Percentiles rank a stretch among this genome's conserved stretches.
Evolutionary conservation across 805 yeast species (phyloP).

Genomic region (Metschnikowia arizonensis): DNA sequence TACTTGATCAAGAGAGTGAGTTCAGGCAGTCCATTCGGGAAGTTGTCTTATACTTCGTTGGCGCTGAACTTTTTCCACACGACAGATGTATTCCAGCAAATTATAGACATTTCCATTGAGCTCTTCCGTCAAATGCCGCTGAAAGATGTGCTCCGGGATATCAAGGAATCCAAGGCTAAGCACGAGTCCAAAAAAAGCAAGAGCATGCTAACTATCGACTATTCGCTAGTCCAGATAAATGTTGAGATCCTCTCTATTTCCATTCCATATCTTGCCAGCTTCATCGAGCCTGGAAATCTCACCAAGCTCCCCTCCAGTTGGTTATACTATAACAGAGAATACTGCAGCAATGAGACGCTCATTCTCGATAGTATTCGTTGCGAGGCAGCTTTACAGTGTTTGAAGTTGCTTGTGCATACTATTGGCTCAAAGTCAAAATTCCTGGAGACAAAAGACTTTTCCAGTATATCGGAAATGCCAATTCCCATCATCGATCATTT

Average conservation of each 20-base stretch:
- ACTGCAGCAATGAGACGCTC: slow-evolving; percentile 11
- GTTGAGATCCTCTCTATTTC: slow-evolving; percentile 1
- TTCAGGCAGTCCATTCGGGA: slow-evolving; percentile 22
- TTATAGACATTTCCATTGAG: slow-evolving; percentile 2
- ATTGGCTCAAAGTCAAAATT: slow-evolving; percentile 13
- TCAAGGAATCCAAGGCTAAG: neutral
- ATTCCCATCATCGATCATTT: slow-evolving; percentile 6
- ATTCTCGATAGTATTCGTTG: slow-evolving; percentile 10
- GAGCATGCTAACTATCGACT: slow-evolving; percentile 3
- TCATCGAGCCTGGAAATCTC: slow-evolving; percentile 5
- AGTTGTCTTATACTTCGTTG: slow-evolving; percentile 28
- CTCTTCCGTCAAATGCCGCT: slow-evolving; percentile 7
- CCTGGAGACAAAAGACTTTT: slow-evolving; percentile 5
- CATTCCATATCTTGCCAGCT: slow-evolving; percentile 3
- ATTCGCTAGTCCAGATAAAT: slow-evolving; percentile 6
- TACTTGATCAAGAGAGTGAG: slow-evolving; percentile 31
- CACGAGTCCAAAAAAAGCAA: neutral
- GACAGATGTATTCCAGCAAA: slow-evolving; percentile 5
- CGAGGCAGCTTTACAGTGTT: slow-evolving; percentile 6
- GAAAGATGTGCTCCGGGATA: neutral
- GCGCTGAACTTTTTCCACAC: slow-evolving; percentile 47
- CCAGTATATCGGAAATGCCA: slow-evolving; percentile 10
- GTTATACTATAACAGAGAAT: slow-evolving; percentile 12
- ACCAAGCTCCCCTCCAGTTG: slow-evolving; percentile 7
- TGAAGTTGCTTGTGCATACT: slow-evolving; percentile 4